Conservation (phyloP, 1,284 basidiomycete genomes). For the Tranzscheliella williamsii region DNA sequence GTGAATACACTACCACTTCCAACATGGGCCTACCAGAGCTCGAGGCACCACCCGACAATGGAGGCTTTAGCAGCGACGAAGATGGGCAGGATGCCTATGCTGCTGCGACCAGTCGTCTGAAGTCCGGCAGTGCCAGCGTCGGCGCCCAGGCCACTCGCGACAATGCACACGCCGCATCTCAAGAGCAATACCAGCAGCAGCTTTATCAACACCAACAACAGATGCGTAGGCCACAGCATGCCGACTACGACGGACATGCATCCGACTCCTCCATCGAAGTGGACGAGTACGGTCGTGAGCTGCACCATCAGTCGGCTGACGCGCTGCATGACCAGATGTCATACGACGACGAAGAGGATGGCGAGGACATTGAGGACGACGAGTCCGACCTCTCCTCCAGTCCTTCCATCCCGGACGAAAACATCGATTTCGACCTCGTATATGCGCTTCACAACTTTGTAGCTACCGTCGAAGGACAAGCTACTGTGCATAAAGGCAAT, state of each 20-base stretch:
- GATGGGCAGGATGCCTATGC: slow-evolving; percentile 41
- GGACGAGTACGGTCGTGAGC: slow-evolving; percentile 21
- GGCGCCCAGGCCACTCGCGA: slow-evolving; percentile 40
- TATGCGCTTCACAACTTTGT: slow-evolving; percentile 60
- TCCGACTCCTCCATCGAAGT: slow-evolving; percentile 3
- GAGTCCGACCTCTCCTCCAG: slow-evolving; percentile 59
- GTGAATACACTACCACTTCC: slow-evolving; percentile 6
- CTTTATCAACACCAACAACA: slow-evolving; percentile 8
- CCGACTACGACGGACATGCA: slow-evolving; percentile 1
- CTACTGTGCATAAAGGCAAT: slow-evolving; percentile 61
- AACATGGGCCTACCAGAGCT: slow-evolving; percentile 4
- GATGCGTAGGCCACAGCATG: slow-evolving; percentile 10
- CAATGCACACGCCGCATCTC: slow-evolving; percentile 6
- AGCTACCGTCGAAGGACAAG: slow-evolving; percentile 60
- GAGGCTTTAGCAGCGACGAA: slow-evolving; percentile 51
- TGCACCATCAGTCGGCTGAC: slow-evolving; percentile 22
- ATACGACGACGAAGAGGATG: slow-evolving; percentile 52
- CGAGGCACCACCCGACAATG: slow-evolving; percentile 26
- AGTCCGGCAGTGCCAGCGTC: slow-evolving; percentile 31
- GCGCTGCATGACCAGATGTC: slow-evolving; percentile 39
- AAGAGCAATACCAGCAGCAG: slow-evolving; percentile 10
- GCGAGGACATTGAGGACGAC: slow-evolving; percentile 51
- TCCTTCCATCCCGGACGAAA: slow-evolving; percentile 60
- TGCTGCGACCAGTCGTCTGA: slow-evolving; percentile 29
- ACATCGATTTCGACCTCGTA: slow-evolving; percentile 61